Conservation (phyloP, 2,329 filamentous ascomycete species). For the Trichoderma lentiforme region DNA sequence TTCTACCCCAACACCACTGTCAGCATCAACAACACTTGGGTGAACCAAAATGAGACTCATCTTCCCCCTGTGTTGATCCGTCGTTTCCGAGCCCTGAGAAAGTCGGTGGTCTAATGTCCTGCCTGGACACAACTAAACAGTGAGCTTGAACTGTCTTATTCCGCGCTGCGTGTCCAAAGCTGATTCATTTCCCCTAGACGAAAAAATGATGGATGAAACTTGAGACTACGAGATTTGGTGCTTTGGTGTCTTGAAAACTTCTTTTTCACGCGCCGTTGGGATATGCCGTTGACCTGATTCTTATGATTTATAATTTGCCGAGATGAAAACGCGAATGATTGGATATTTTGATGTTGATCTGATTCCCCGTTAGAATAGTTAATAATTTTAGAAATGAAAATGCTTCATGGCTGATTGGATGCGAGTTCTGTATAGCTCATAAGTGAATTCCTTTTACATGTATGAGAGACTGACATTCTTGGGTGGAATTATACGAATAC, state of each 20-base stretch:
- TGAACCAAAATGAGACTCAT: neutral
- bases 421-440: too few species aligned
- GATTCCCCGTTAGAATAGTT: conserved; percentile 11
- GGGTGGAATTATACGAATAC: neutral
- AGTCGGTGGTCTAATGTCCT: neutral
- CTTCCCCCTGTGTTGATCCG: neutral
- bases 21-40: neutral
- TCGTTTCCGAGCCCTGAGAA: conserved; percentile 8
- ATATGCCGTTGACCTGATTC: neutral
- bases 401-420: conserved; percentile 5
- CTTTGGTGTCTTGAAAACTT: neutral
- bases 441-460: too few species aligned
- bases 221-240: neutral
- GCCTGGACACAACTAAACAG: neutral
- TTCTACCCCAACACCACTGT: neutral
- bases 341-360: conserved; percentile 1
- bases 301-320: conserved; percentile 11
- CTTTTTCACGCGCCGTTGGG: neutral
- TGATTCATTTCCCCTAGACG: neutral
- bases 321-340: neutral
- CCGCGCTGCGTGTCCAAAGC: neutral
- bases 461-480: neutral
- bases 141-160: neutral
- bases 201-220: neutral
- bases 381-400: conserved; percentile 2